These are phyloP conservation scores for Fomitopsis serialis DNA, from an alignment of 768 basidiomycete genomes.

Conservation along the genomic window DNA sequence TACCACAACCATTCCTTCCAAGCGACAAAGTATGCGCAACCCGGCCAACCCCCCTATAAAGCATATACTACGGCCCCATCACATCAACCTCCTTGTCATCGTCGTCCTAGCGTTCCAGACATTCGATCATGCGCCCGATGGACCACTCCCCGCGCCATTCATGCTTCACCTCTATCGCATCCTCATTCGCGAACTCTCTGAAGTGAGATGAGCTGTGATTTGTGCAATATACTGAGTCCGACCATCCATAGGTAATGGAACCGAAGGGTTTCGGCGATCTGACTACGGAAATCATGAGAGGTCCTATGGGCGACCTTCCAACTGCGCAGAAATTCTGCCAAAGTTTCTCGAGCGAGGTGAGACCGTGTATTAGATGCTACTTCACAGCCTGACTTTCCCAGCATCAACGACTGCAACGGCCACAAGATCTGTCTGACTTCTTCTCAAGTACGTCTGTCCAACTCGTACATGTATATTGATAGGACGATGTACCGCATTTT, in stretches of 20 bases:
- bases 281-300: slow-evolving; percentile 7
- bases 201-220: slow-evolving; percentile 34
- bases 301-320: background rate
- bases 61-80: slow-evolving; percentile 72
- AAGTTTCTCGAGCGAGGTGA: slow-evolving; percentile 10
- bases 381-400: background rate
- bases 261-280: slow-evolving; percentile 44
- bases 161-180: slow-evolving; percentile 60
- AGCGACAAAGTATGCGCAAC: background rate
- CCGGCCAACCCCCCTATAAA: slow-evolving; percentile 46
- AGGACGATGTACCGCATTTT: too few relatives aligned
- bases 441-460: slow-evolving; percentile 15
- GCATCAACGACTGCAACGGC: slow-evolving; percentile 1
- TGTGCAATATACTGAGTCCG: background rate
- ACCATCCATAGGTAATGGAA: slow-evolving; percentile 45
- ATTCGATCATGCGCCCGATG: slow-evolving; percentile 17
- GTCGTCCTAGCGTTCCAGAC: slow-evolving; percentile 45
- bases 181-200: slow-evolving; percentile 64
- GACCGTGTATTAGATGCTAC: background rate
- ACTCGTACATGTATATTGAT: too few relatives aligned
- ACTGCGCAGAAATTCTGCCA: background rate
- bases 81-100: slow-evolving; percentile 62
- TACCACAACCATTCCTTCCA: too few relatives aligned
- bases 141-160: slow-evolving; percentile 51
- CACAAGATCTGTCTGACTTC: slow-evolving; percentile 14